Percentiles rank a stretch among this genome's conserved stretches.
Conservation (phyloP, 768 basidiomycete genomes). For the Hemileccinum impolitum region DNA sequence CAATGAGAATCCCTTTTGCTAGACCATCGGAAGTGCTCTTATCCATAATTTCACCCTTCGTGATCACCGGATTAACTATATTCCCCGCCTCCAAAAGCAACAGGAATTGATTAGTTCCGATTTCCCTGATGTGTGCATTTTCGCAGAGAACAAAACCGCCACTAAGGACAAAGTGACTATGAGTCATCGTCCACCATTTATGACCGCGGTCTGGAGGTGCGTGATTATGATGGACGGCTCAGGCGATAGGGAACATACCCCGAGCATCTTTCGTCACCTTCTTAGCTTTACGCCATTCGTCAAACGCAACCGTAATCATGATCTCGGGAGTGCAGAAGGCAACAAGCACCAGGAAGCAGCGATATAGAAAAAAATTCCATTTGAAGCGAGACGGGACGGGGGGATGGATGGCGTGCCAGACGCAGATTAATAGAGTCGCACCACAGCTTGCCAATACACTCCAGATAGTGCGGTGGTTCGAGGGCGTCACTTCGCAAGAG, state of each 20-base stretch:
- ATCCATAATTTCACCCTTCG: neutral
- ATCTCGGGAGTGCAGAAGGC: neutral
- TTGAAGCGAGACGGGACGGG: no score
- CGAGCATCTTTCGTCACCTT: neutral
- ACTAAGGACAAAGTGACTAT: neutral
- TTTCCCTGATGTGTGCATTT: neutral
- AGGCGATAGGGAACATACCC: neutral
- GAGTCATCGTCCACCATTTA: constrained; percentile 2
- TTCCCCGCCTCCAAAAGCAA: neutral
- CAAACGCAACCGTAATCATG: neutral
- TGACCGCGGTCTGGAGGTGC: neutral
- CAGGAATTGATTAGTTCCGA: neutral
- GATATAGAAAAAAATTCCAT: neutral
- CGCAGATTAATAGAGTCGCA: neutral
- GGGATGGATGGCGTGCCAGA: neutral
- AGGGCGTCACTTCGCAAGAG: neutral
- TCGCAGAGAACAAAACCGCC: neutral
- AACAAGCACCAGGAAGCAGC: neutral
- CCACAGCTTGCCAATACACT: neutral
- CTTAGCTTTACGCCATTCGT: neutral
- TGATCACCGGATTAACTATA: neutral
- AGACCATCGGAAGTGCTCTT: neutral
- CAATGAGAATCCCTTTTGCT: neutral
- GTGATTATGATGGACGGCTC: neutral
- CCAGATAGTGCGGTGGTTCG: neutral